Evolutionary conservation across 108 stramenopile genomes (phyloP).

Genomic region (Fistulifera solaris): DNA sequence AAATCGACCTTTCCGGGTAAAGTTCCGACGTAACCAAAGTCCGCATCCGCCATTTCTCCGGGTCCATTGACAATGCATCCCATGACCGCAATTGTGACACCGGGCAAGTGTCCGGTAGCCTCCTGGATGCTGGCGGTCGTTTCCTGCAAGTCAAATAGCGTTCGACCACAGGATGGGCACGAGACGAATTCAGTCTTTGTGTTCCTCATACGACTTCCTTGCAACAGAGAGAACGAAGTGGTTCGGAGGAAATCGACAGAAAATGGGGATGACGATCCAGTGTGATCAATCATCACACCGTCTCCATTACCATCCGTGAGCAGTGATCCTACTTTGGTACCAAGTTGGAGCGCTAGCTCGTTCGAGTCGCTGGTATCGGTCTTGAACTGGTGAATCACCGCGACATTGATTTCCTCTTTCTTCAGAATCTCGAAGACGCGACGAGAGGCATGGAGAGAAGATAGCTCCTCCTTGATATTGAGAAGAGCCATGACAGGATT

Average conservation of each 20-base stretch:
- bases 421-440: constrained; percentile 89
- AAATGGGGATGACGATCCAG: constrained; percentile 50
- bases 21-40: constrained; percentile 96
- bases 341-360: constrained; percentile 80
- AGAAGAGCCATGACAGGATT: constrained; percentile 66
- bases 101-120: constrained; percentile 92
- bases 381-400: constrained; percentile 85
- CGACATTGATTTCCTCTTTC: constrained; percentile 46
- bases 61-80: constrained; percentile 98
- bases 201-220: constrained; percentile 94
- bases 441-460: constrained; percentile 83
- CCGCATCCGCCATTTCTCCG: constrained; percentile 98
- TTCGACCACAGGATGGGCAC: constrained; percentile 95
- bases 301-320: constrained; percentile 91
- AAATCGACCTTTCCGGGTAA: constrained; percentile 94
- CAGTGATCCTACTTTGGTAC: constrained; percentile 76
- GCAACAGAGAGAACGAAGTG: constrained; percentile 81
- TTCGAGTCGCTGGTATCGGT: constrained; percentile 59
- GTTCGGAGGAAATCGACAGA: constrained; percentile 75
- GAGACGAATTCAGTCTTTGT: constrained; percentile 98
- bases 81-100: constrained; percentile 97
- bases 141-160: constrained; percentile 96
- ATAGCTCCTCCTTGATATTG: constrained; percentile 49
- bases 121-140: constrained; percentile 86
- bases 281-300: constrained; percentile 82